phyloP scores from a whole-genome alignment of 2,329 filamentous ascomycete species.

The Pseudogymnoascus sp. region DNA sequence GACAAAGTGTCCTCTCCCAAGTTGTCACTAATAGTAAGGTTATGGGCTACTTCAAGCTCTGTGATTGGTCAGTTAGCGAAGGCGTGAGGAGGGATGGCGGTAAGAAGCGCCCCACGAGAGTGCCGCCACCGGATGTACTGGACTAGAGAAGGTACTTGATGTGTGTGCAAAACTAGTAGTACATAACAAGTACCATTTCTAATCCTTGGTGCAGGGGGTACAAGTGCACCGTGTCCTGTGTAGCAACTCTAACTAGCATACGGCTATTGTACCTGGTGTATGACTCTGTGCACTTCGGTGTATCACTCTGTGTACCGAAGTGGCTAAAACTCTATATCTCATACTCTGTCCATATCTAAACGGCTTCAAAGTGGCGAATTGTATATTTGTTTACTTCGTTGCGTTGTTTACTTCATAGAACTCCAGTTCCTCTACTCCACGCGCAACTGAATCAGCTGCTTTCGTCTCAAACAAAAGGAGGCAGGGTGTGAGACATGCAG shows the following conservation, averaged over 20 bases:
- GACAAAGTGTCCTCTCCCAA: constrained; percentile 9
- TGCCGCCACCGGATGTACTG: constrained; percentile 1
- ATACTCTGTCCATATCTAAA: constrained; percentile 3
- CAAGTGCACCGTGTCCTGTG: not conserved
- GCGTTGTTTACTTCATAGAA: not conserved
- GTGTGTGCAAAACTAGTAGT: not conserved
- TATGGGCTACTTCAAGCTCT: constrained; percentile 6
- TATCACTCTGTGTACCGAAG: not conserved
- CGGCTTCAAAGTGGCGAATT: not conserved
- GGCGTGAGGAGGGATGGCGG: not conserved
- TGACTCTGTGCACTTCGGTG: not conserved
- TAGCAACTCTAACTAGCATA: not conserved
- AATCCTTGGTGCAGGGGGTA: not conserved
- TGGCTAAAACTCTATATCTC: constrained; percentile 6
- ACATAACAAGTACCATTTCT: not conserved
- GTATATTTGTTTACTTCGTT: not conserved
- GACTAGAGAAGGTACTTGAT: not conserved
- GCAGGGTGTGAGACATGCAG: constrained; percentile 8
- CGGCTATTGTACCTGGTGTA: not conserved
- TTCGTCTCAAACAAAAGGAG: not conserved
- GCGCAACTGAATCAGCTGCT: not conserved
- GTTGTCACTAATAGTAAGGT: constrained; percentile 9
- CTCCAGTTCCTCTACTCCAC: not conserved
- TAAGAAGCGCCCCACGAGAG: constrained; percentile 6
- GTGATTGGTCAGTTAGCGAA: constrained; percentile 4